Conservation (phyloP, 139 green algal genomes). For the Closterium sp. region DNA sequence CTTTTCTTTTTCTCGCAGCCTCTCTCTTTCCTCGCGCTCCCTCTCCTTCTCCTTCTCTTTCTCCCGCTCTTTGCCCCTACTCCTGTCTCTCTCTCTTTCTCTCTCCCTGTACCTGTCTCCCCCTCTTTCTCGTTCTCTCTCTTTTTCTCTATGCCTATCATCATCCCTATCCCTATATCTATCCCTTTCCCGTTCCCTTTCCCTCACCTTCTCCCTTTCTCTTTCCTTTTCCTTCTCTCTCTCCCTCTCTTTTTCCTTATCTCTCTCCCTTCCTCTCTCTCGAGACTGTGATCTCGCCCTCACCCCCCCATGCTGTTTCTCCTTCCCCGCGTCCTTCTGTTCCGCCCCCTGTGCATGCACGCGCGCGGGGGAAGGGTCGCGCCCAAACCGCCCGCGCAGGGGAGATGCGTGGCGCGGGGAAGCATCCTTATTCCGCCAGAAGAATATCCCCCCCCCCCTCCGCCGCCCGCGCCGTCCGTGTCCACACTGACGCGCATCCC, state of each 20-base stretch:
- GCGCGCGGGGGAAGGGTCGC: not conserved
- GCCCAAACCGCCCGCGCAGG: conserved; percentile 1
- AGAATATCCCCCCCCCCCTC: not conserved
- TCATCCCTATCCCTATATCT: not conserved
- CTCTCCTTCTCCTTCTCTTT: not conserved
- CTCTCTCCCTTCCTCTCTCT: not conserved
- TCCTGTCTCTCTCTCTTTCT: not conserved
- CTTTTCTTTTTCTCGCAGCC: conserved; percentile 3
- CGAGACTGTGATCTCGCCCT: not conserved
- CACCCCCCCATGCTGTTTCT: not conserved
- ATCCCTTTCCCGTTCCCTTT: not conserved
- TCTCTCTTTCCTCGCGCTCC: not conserved
- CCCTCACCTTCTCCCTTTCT: conserved; percentile 1
- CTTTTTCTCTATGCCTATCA: not conserved
- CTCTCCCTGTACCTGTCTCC: not conserved
- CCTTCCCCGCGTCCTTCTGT: not conserved
- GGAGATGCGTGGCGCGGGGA: not conserved
- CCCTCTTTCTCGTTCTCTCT: not conserved
- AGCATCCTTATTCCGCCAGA: not conserved
- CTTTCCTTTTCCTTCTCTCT: not conserved
- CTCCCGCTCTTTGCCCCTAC: not conserved
- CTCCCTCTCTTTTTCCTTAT: not conserved
- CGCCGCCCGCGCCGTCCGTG: not conserved
- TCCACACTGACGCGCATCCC: not conserved
- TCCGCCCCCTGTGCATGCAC: not conserved